A percentile compares a stretch with the other conserved stretches of the same genome.
Conservation (phyloP, 1,284 basidiomycete species). For the Phaffia rhodozyma region DNA sequence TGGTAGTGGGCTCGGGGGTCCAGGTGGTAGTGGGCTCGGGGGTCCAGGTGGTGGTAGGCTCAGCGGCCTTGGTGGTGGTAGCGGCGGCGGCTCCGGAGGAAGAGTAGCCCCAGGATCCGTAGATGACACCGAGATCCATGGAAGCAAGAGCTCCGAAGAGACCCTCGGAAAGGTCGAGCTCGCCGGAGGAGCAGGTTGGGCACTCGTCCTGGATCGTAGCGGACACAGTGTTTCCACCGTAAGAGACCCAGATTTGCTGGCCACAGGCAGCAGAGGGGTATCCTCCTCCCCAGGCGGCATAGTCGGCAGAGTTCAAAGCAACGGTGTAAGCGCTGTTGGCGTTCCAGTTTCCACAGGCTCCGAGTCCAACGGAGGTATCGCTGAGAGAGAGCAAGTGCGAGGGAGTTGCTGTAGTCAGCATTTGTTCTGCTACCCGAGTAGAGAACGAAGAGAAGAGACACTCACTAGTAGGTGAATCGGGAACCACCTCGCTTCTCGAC, state of each 20-base stretch:
- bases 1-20: too few species aligned
- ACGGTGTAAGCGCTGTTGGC: conserved; percentile 26
- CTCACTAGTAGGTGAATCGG: too few species aligned
- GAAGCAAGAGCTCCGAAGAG: conserved; percentile 44
- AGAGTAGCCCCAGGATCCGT: conserved; percentile 5
- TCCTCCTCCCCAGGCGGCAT: conserved; percentile 25
- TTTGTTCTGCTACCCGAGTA: too few species aligned
- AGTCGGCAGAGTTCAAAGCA: conserved; percentile 30
- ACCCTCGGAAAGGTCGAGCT: conserved; percentile 61
- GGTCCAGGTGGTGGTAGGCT: neutral
- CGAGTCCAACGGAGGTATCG: neutral
- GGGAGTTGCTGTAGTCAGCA: too few species aligned
- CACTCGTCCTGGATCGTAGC: conserved; percentile 55
- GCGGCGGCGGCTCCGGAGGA: too few species aligned
- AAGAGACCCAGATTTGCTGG: conserved; percentile 43
- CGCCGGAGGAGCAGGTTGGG: conserved; percentile 39
- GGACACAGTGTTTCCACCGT: conserved; percentile 47
- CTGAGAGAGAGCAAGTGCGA: too few species aligned
- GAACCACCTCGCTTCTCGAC: too few species aligned
- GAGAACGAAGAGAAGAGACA: too few species aligned
- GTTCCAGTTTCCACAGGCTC: conserved; percentile 2
- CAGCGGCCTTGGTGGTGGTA: conserved; percentile 1
- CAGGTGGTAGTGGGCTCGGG: too few species aligned
- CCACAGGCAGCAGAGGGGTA: conserved; percentile 54
- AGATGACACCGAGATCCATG: conserved; percentile 8